Conservation (phyloP, 2,329 filamentous ascomycete genomes). For the Bretziella fagacearum region DNA sequence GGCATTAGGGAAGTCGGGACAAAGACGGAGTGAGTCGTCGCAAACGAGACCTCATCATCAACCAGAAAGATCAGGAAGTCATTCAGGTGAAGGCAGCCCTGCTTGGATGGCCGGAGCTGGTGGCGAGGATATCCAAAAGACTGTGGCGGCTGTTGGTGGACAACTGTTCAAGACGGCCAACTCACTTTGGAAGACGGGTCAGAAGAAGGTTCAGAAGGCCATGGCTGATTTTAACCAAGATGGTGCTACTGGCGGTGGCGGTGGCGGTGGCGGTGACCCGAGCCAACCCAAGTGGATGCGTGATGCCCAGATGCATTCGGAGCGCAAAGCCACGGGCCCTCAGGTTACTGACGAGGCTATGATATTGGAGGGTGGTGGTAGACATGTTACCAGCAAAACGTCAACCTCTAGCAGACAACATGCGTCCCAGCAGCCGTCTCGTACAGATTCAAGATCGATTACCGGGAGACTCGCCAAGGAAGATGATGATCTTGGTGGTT, state of each 20-base stretch:
- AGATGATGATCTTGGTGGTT: constrained; percentile 65
- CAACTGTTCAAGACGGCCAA: constrained; percentile 88
- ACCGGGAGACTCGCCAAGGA: constrained; percentile 59
- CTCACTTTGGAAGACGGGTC: constrained; percentile 83
- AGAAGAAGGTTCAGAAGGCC: constrained; percentile 83
- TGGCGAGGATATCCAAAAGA: constrained; percentile 55
- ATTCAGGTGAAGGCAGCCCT: constrained; percentile 23
- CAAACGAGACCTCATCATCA: background rate
- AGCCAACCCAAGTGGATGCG: constrained; percentile 93
- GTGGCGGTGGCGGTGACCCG: constrained; percentile 36
- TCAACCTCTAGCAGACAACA: constrained; percentile 5
- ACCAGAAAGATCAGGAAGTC: background rate
- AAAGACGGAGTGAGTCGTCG: constrained; percentile 14
- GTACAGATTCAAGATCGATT: constrained; percentile 26
- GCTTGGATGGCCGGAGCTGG: constrained; percentile 46
- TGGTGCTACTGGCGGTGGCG: constrained; percentile 22
- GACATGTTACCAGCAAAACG: constrained; percentile 25
- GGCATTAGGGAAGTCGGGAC: constrained; percentile 30
- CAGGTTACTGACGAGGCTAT: constrained; percentile 55
- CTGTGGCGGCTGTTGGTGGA: constrained; percentile 65
- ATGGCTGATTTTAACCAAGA: constrained; percentile 69
- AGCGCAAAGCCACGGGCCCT: constrained; percentile 16
- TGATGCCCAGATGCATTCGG: constrained; percentile 38
- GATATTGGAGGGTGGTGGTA: constrained; percentile 53
- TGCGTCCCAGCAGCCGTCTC: background rate